phyloP scores from a whole-genome alignment of 306 rosid species.

The cucumber (Cucumis sativus) region DNA sequence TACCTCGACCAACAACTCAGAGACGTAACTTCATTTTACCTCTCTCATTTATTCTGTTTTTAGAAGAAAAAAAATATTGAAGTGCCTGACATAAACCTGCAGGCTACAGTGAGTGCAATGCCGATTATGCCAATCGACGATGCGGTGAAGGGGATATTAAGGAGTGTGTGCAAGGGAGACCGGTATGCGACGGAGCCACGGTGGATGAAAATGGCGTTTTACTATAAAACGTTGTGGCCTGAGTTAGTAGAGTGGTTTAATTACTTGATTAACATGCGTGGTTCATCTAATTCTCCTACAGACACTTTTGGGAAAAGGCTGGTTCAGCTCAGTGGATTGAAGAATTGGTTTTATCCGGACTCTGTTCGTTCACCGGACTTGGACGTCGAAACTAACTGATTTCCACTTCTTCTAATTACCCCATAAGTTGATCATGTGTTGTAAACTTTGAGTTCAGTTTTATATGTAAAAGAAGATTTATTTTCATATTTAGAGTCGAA shows the following conservation, averaged over 20 bases:
- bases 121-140: constrained; percentile 27
- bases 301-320: constrained; percentile 42
- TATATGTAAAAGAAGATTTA: too few relatives aligned
- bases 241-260: constrained; percentile 25
- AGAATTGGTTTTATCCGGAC: constrained; percentile 24
- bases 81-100: too few relatives aligned
- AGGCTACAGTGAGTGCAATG: constrained; percentile 23
- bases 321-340: constrained; percentile 23
- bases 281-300: constrained; percentile 14
- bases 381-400: background rate
- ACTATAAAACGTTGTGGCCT: constrained; percentile 31
- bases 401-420: background rate
- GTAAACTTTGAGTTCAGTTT: too few relatives aligned
- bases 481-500: too few relatives aligned
- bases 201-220: constrained; percentile 31
- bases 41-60: too few relatives aligned
- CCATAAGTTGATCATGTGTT: background rate
- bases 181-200: constrained; percentile 32
- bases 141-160: constrained; percentile 40
- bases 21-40: constrained; percentile 22
- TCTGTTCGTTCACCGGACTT: constrained; percentile 16
- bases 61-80: too few relatives aligned
- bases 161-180: constrained; percentile 41
- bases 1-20: constrained; percentile 38
- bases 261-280: constrained; percentile 15